These are phyloP conservation scores for Brettanomyces bruxellensis DNA, from an alignment of 805 yeast genomes.

Conservation along the genomic window DNA sequence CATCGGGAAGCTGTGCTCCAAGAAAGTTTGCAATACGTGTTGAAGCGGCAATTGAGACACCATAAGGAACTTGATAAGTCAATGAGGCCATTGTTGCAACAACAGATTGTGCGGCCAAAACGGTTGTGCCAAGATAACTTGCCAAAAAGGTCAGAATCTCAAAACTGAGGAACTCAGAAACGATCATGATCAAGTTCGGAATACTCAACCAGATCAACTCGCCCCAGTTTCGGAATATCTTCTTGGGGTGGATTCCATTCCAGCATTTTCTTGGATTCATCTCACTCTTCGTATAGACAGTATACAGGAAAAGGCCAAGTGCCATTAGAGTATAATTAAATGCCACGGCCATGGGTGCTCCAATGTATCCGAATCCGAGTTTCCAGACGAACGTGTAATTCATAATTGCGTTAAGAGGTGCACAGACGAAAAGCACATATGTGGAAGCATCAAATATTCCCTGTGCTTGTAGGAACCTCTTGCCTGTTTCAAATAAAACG, in stretches of 20 bases:
- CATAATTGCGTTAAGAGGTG: conserved; percentile 62
- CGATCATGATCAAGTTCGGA: conserved; percentile 72
- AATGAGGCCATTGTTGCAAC: conserved; percentile 60
- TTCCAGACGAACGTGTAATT: conserved; percentile 70
- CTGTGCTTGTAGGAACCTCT: conserved; percentile 68
- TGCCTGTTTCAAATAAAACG: conserved; percentile 55
- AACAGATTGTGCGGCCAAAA: conserved; percentile 67
- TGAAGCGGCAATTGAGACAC: conserved; percentile 65
- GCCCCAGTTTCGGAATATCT: conserved; percentile 48
- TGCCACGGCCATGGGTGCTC: conserved; percentile 71
- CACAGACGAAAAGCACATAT: conserved; percentile 58
- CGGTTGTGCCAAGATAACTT: conserved; percentile 51
- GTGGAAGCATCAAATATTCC: conserved; percentile 77
- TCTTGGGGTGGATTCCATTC: conserved; percentile 23
- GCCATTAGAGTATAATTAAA: conserved; percentile 70
- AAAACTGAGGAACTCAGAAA: conserved; percentile 73
- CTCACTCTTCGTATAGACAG: conserved; percentile 36
- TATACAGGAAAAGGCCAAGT: conserved; percentile 38
- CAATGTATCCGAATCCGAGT: conserved; percentile 55
- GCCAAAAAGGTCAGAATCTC: conserved; percentile 66
- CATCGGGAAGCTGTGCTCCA: conserved; percentile 40
- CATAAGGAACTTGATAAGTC: conserved; percentile 68
- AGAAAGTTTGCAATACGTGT: conserved; percentile 71
- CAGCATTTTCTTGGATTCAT: conserved; percentile 26
- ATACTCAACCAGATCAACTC: conserved; percentile 54